Evolutionary conservation across 2,329 filamentous ascomycete genomes (phyloP).

Genomic region (Rutstroemia sydowiana): DNA sequence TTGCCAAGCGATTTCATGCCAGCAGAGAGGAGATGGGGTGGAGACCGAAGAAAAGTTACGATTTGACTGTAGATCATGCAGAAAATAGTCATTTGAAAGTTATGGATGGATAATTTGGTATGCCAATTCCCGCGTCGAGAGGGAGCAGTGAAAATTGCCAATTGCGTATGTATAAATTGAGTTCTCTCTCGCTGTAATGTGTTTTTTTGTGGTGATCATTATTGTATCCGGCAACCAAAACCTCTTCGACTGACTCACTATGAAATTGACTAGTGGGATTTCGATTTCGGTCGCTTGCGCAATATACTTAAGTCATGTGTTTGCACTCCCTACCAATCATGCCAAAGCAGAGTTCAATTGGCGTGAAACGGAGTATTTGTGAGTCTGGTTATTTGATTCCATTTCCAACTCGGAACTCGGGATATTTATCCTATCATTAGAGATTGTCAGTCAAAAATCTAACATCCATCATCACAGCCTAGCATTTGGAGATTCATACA

Average conservation of each 20-base stretch:
- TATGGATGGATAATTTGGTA: too few relatives aligned
- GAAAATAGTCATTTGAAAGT: too few relatives aligned
- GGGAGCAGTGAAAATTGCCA: too few relatives aligned
- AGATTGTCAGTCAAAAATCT: too few relatives aligned
- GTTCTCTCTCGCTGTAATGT: neutral
- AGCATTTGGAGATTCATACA: slow-evolving; percentile 45
- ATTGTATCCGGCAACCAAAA: neutral
- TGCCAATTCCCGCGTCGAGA: too few relatives aligned
- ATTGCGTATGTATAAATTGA: neutral
- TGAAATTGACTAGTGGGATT: neutral
- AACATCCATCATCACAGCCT: slow-evolving; percentile 29
- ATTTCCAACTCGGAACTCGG: neutral
- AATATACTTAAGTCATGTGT: neutral
- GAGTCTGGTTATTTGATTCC: neutral
- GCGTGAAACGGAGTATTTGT: slow-evolving; percentile 5
- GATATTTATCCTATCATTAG: too few relatives aligned
- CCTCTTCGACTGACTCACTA: too few relatives aligned
- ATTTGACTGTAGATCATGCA: too few relatives aligned
- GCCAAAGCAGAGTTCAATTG: neutral
- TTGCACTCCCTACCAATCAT: neutral
- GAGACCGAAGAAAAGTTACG: too few relatives aligned
- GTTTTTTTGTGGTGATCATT: neutral
- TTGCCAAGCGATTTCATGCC: neutral
- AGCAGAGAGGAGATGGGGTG: neutral
- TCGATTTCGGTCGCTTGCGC: neutral